These are phyloP conservation scores for Sonneratia alba DNA, from an alignment of 345 rosid genomes.

Conservation along the genomic window DNA sequence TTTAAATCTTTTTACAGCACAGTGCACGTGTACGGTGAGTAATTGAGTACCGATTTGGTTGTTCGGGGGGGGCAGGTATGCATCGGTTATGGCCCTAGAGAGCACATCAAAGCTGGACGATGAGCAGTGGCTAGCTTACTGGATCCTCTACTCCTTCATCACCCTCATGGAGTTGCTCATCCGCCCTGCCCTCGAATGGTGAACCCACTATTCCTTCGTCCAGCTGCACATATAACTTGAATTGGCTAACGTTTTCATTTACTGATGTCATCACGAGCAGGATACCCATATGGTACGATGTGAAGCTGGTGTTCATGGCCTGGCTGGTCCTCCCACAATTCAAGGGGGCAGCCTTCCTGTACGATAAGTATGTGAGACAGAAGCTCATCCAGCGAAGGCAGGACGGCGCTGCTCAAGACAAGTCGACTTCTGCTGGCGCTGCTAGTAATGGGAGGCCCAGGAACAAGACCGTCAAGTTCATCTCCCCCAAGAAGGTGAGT, in stretches of 20 bases:
- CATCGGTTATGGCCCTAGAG: constrained; percentile 39
- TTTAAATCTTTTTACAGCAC: too few species aligned
- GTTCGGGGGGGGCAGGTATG: constrained; percentile 18
- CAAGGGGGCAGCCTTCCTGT: constrained; percentile 36
- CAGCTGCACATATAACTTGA: background rate
- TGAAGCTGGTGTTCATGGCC: constrained; percentile 25
- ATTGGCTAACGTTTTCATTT: background rate
- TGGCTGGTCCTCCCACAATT: constrained; percentile 45
- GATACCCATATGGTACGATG: constrained; percentile 37
- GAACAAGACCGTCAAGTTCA: constrained; percentile 12
- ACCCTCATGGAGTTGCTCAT: constrained; percentile 34
- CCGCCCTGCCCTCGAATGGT: constrained; percentile 32
- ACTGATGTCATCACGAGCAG: constrained; percentile 6
- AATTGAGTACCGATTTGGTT: background rate
- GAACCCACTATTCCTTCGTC: background rate
- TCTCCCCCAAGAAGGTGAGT: constrained; percentile 13
- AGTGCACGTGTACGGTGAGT: background rate
- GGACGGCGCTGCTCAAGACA: background rate
- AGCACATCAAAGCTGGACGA: constrained; percentile 30
- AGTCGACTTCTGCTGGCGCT: background rate
- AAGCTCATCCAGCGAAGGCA: constrained; percentile 10
- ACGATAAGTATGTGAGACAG: constrained; percentile 25
- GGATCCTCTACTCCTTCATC: constrained; percentile 39
- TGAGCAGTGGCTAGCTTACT: constrained; percentile 44
- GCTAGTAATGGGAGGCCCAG: background rate